Base-by-base conservation (phyloP, 495 filamentous ascomycete species). In the Neurospora sp. region DNA sequence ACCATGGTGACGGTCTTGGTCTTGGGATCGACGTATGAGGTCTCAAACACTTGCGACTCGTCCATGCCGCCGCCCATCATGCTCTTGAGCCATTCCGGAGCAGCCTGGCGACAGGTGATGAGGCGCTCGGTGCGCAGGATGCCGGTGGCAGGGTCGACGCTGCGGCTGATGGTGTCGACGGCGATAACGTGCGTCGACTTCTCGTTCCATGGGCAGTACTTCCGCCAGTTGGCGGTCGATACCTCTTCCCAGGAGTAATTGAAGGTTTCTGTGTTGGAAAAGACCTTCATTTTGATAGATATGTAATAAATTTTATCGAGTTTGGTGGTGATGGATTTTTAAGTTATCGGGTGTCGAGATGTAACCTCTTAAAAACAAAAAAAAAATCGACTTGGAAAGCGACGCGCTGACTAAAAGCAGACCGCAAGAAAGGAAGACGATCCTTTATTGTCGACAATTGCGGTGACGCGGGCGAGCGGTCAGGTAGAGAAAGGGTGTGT, bases 211-310 rank as follows among this genome's bases (percentile, higher is more conserved):
- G 94, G 94, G 81, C 93, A 96, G 85, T 99, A 99, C 82, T 99
- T 99, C 69, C 90, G 90, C 96, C 96, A 99, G 87, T 98, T 99
- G 76, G 92, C 93, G n/a, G 93, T 93, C n/a, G 94, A 97, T 41
- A 98, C 96, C 81, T 98, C 96, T 76, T 94, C 91, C 95, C 96
- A 99, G 37, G 94, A 94, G 86, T 99, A 99, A 81, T 97, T 87
- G 84, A 98, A 98, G 27, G 92, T 93, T 81, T 91, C 93, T 40
- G 83, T 83, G 73, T 92, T 93, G 41, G 93, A 91, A 80, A 98
- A 99, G 79, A 99, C 92, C 87, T 95, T 97, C 96, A 99, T 99
- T 69, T 80, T 83, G 22, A n/a, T 40, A 8, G 27, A 35, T 61
- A 4, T 65, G 27, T 40, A 8, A 3, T 70, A 38, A 39, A 40